Base-by-base conservation (phyloP, 202 grass and related monocot species). In the Miscanthus sacchariflorus region DNA sequence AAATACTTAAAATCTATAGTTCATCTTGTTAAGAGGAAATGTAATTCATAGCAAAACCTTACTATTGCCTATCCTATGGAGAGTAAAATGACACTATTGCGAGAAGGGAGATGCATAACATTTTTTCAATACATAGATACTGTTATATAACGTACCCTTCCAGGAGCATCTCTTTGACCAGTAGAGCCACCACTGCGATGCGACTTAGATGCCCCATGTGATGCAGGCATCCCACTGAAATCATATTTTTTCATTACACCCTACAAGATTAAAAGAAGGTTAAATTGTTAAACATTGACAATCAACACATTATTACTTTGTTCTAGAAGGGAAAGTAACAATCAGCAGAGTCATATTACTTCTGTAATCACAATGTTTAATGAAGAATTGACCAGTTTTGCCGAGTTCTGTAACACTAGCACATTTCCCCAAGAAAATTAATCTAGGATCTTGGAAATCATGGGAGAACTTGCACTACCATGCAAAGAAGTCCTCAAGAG, bases 171-270 rank as follows among this genome's bases (percentile, higher is more conserved):
- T 86, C 97, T 95, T 91, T 99, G 97, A 84, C 97, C 97, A 72
- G 97, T 99, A 85, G 97, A 99, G 40, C 97, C 97, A 0, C 91
- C 90, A 75, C 94, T 99, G n/a, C 97, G 92, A 92, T 99, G 97
- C 65, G 97, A 95, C 78, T 93, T 88, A 82, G 97, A 99, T 81
- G 97, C 91, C 90, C 97, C 97, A 89, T 99, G 97, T 13, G 97
- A 99, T 61, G 97, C 97, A 68, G 93, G 93, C 91, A 90, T 88
- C 74, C 97, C 97, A 13, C 5, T 67, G 58, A 97, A 90, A 30
- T 76, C 76, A 88, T 95, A 91, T 81, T 91, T 93, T 87, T 97
- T 99, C 97, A 99, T 99, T n/a, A 93, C 94, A 92, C 97, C 97
- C 97, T 99, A 87, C 79, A 92, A 49, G 54, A 93, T 45, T 50